These are phyloP conservation scores for Hypoxylon sp. DNA, from an alignment of 2,329 filamentous ascomycete species.

Conservation along the genomic window DNA sequence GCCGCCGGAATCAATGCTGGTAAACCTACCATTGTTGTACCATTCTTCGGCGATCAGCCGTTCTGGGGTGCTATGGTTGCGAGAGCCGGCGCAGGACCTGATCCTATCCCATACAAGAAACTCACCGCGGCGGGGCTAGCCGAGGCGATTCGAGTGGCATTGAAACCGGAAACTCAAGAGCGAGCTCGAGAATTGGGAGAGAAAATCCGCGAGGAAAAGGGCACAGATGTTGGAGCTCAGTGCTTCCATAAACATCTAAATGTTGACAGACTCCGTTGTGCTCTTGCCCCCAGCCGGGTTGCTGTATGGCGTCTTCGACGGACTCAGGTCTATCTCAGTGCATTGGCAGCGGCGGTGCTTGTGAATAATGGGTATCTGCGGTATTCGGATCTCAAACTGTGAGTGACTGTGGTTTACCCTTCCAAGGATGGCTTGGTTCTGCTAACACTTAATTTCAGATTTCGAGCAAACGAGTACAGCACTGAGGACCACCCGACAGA, in stretches of 20 bases:
- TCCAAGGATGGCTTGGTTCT: background rate
- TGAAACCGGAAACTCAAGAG: slow-evolving; percentile 71
- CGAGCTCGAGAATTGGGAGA: slow-evolving; percentile 72
- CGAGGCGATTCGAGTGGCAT: slow-evolving; percentile 72
- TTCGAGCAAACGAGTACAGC: slow-evolving; percentile 75
- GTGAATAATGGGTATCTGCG: slow-evolving; percentile 75
- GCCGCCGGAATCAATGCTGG: slow-evolving; percentile 87
- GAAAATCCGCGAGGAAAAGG: slow-evolving; percentile 77
- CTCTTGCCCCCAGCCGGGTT: slow-evolving; percentile 74
- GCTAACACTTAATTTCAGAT: slow-evolving; percentile 56
- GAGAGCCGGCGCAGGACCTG: slow-evolving; percentile 78
- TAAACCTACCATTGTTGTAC: slow-evolving; percentile 85
- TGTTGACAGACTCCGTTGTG: slow-evolving; percentile 77
- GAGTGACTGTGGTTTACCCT: slow-evolving; percentile 53
- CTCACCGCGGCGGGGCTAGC: slow-evolving; percentile 77
- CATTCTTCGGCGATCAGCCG: slow-evolving; percentile 89
- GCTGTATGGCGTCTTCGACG: slow-evolving; percentile 83
- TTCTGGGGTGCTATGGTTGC: slow-evolving; percentile 87
- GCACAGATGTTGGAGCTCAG: slow-evolving; percentile 73
- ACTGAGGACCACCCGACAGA: slow-evolving; percentile 85
- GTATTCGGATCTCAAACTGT: slow-evolving; percentile 81
- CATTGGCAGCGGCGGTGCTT: slow-evolving; percentile 79
- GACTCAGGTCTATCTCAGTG: slow-evolving; percentile 77
- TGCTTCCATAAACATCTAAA: slow-evolving; percentile 81
- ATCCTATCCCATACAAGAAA: slow-evolving; percentile 77